Evolutionary conservation across 1,284 basidiomycete species (phyloP), one percentile per base, ranked within the genome.

Genomic region (Leccinum variabile): DNA sequence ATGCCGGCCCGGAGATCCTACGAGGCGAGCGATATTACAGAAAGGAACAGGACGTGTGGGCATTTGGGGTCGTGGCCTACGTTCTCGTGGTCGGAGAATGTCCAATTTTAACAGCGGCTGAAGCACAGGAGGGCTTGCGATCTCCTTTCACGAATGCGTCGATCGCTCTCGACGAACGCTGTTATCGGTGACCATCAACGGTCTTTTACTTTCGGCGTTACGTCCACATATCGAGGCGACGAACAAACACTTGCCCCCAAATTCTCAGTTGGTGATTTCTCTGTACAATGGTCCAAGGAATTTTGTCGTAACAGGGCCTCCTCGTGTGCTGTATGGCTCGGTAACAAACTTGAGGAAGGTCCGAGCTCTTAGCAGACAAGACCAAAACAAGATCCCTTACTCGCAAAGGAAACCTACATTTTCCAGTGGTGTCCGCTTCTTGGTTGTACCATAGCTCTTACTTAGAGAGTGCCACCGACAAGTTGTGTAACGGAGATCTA

Each of bases 11-110:
- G 44, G 97, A 99, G 78, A 98, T 99, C 63, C 78, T 99, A 57
- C 89, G 94, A 22, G 97, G 97, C 10, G 95, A 97, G 73, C 87
- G 93, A 64, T 99, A 99, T 75, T 84, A 90, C 60, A 97, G 97
- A 50, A 97, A 96, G 75, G 95, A 97, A 73, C 96, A 98, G 77
- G 97, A 99, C 70, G 90, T 99, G 0, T 99, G 97, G 97, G 97
- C 97, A 1, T 91, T 97, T 62, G 97, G 97, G n/a, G 95, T 98
- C 11, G 94, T 99, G 16, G 94, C 90, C 11, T 99, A 96, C 75
- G 97, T 99, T 60, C 85, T 99, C 62, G 84, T 99, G 14, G 91
- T 95, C 28, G 97, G 97, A 22, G 95, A 98, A 79, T 97, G 94
- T 69, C 95, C 96, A 1, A 97, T 97, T 79, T 87, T 90, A 76